Evolutionary conservation across 2,329 filamentous ascomycete genomes (phyloP).

Genomic region (Neoascochyta sp.): DNA sequence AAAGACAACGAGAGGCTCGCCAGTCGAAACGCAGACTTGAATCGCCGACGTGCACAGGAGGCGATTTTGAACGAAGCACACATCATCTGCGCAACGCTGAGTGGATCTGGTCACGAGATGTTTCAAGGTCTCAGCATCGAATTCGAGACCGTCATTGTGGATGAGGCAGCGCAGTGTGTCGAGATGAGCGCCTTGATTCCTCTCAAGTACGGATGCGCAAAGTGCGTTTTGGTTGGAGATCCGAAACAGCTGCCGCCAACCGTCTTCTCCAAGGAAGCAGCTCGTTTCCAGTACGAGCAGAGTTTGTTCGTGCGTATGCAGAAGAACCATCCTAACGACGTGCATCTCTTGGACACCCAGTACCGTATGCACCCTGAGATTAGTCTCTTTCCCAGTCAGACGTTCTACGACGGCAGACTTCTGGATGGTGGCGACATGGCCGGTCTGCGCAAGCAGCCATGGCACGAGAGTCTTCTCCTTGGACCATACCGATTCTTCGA

Average conservation of each 20-base stretch:
- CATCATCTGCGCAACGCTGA: constrained; percentile 91
- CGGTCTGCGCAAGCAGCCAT: constrained; percentile 68
- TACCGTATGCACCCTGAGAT: constrained; percentile 99
- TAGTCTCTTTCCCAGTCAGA: constrained; percentile 79
- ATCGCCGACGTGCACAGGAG: constrained; percentile 79
- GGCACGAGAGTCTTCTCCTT: constrained; percentile 78
- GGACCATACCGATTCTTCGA: constrained; percentile 97
- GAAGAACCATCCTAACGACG: constrained; percentile 77
- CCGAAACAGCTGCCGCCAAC: constrained; percentile 96
- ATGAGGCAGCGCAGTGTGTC: constrained; percentile 97
- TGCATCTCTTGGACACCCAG: constrained; percentile 94
- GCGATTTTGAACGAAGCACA: constrained; percentile 87
- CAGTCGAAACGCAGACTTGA: constrained; percentile 80
- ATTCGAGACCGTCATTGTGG: constrained; percentile 97
- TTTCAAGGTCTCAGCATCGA: constrained; percentile 92
- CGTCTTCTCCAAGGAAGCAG: constrained; percentile 88
- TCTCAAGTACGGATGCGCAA: constrained; percentile 93
- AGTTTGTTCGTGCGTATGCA: constrained; percentile 99
- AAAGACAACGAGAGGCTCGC: constrained; percentile 81
- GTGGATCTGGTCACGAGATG: constrained; percentile 95
- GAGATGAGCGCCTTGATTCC: constrained; percentile 95
- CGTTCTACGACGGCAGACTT: constrained; percentile 88
- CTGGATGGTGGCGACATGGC: constrained; percentile 84
- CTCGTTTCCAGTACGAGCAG: constrained; percentile 92
- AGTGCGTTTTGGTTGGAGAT: constrained; percentile 95